phyloP scores from a whole-genome alignment of 805 yeast species.

The Metschnikowia shivogae region DNA sequence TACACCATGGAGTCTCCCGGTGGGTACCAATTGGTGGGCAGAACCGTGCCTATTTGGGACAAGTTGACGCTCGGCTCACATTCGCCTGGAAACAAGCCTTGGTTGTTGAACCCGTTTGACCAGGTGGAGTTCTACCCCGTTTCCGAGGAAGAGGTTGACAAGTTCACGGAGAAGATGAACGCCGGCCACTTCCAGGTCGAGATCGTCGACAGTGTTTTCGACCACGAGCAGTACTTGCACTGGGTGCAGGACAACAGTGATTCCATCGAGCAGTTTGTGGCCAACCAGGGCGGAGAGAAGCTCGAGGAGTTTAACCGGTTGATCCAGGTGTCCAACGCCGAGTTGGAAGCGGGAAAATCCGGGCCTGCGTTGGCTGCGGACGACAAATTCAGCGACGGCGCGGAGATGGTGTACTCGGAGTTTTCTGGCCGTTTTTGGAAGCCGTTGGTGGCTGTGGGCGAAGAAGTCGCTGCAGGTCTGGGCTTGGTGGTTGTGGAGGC shows the following conservation, averaged over 20 bases:
- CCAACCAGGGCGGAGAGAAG: slow-evolving; percentile 72
- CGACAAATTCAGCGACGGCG: slow-evolving; percentile 68
- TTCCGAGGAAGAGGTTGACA: slow-evolving; percentile 75
- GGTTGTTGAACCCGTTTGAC: slow-evolving; percentile 90
- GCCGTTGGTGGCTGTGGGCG: slow-evolving; percentile 76
- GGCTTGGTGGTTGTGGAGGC: slow-evolving; percentile 91
- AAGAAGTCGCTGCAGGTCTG: slow-evolving; percentile 66
- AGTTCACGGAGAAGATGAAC: slow-evolving; percentile 63
- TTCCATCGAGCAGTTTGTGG: slow-evolving; percentile 66
- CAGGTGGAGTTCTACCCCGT: slow-evolving; percentile 95
- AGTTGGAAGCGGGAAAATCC: slow-evolving; percentile 51
- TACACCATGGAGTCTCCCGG: slow-evolving; percentile 98
- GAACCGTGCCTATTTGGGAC: slow-evolving; percentile 98
- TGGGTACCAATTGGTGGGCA: slow-evolving; percentile 94
- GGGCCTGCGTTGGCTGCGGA: slow-evolving; percentile 40
- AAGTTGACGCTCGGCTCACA: slow-evolving; percentile 75
- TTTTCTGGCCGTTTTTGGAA: slow-evolving; percentile 98
- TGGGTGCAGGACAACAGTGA: slow-evolving; percentile 74
- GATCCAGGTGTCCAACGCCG: slow-evolving; percentile 77
- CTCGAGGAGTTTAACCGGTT: slow-evolving; percentile 80
- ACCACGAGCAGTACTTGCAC: slow-evolving; percentile 68
- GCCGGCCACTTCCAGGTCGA: slow-evolving; percentile 79
- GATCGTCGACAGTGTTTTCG: slow-evolving; percentile 73
- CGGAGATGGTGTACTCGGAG: slow-evolving; percentile 85
- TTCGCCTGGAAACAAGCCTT: slow-evolving; percentile 57